phyloP scores from a whole-genome alignment of 352 stramenopile genomes.

The Phytopythium boreale region DNA sequence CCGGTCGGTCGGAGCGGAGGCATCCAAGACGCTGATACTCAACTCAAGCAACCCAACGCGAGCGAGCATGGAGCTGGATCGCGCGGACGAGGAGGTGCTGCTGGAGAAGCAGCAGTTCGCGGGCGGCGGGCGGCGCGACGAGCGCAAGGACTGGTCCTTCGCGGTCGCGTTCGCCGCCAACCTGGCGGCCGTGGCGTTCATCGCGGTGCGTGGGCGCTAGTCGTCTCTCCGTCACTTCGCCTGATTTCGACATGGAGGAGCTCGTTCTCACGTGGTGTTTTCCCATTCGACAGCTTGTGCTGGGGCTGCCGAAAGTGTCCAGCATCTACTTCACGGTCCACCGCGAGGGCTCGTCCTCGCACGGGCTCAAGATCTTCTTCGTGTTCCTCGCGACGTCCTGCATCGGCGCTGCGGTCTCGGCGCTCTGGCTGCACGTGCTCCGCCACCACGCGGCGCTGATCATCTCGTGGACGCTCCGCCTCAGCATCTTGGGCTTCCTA shows the following conservation, averaged over 20 bases:
- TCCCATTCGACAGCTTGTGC: constrained; percentile 64
- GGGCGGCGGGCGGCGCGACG: constrained; percentile 27
- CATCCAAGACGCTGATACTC: too few species aligned
- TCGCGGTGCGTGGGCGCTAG: constrained; percentile 42
- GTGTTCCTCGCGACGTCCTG: constrained; percentile 65
- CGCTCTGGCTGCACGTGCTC: constrained; percentile 73
- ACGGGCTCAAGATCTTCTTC: constrained; percentile 70
- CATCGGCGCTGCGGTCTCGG: constrained; percentile 63
- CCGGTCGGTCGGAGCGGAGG: too few species aligned
- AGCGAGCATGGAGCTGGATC: constrained; percentile 51
- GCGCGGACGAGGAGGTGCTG: constrained; percentile 54
- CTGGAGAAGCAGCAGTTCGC: constrained; percentile 47
- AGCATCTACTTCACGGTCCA: constrained; percentile 83
- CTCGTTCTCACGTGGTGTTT: too few species aligned
- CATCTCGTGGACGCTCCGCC: constrained; percentile 68
- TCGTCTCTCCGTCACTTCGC: neutral
- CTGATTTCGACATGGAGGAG: too few species aligned
- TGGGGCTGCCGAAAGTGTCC: constrained; percentile 69
- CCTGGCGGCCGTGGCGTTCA: constrained; percentile 39
- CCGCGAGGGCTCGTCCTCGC: constrained; percentile 47
- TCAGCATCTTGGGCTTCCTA: constrained; percentile 54
- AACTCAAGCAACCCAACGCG: neutral
- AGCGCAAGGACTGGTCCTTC: constrained; percentile 68
- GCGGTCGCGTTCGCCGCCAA: constrained; percentile 64
- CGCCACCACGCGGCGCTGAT: constrained; percentile 67